These are phyloP conservation scores for Anthracocystis setariae DNA, from an alignment of 1,284 basidiomycete genomes.

Conservation along the genomic window DNA sequence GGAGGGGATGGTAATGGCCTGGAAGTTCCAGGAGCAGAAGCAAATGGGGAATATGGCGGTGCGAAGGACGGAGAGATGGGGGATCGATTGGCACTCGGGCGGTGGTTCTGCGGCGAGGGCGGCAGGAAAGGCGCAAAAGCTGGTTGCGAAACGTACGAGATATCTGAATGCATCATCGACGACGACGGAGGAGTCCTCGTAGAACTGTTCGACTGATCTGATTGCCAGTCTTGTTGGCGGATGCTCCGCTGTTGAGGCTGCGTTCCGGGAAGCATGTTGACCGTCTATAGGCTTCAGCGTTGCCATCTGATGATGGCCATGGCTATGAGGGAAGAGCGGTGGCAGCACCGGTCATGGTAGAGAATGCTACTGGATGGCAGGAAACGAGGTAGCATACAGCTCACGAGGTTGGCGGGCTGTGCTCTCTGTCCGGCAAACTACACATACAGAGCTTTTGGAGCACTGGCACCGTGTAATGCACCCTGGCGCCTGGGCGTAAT, in stretches of 20 bases:
- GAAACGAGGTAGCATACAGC: too few species aligned
- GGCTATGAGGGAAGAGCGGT: too few species aligned
- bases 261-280: constrained; percentile 11
- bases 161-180: constrained; percentile 1
- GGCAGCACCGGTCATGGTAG: too few species aligned
- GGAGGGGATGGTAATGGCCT: too few species aligned
- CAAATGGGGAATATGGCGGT: not conserved
- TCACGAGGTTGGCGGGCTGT: too few species aligned
- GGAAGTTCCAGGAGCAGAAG: too few species aligned
- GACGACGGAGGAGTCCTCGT: constrained; percentile 3
- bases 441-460: too few species aligned
- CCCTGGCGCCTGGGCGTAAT: not conserved
- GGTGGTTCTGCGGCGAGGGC: constrained; percentile 3
- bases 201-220: constrained; percentile 1
- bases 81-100: too few species aligned
- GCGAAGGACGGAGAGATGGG: too few species aligned
- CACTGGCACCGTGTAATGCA: too few species aligned
- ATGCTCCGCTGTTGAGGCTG: constrained; percentile 15
- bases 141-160: constrained; percentile 13
- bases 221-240: constrained; percentile 14
- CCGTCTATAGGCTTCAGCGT: not conserved
- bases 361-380: too few species aligned
- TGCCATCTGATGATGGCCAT: not conserved
- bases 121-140: constrained; percentile 21
- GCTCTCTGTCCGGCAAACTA: too few species aligned